Evolutionary conservation across 2,329 filamentous ascomycete species (phyloP).

Genomic region (Cladophialophora carrionii): DNA sequence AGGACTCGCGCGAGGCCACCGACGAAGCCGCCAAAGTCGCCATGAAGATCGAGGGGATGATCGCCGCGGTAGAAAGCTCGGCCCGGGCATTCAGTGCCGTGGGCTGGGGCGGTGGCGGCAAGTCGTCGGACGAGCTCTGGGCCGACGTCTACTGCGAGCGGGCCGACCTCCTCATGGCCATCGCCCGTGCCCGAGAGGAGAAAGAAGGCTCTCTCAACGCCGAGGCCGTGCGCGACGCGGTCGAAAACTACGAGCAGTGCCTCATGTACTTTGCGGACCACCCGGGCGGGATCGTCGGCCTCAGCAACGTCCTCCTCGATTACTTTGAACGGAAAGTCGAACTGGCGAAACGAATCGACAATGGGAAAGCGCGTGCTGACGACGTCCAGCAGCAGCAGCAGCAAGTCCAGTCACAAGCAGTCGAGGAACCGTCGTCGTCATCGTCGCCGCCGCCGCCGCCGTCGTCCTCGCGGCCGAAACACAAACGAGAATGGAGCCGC

Average conservation of each 20-base stretch:
- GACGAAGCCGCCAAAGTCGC: constrained; percentile 80
- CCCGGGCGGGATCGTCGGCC: constrained; percentile 73
- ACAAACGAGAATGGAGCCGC: constrained; percentile 27
- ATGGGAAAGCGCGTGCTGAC: constrained; percentile 25
- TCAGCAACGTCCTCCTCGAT: constrained; percentile 84
- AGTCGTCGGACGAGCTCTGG: constrained; percentile 81
- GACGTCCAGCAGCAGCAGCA: constrained; percentile 10
- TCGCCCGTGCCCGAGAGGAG: constrained; percentile 47
- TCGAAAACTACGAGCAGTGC: constrained; percentile 78
- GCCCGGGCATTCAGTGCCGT: constrained; percentile 64
- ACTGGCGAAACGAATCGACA: constrained; percentile 40
- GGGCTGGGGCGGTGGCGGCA: constrained; percentile 73
- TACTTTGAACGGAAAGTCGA: constrained; percentile 66
- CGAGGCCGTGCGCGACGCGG: constrained; percentile 64
- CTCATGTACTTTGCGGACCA: constrained; percentile 80
- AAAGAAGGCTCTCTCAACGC: constrained; percentile 28
- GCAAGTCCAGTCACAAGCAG: neutral
- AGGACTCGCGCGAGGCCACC: constrained; percentile 78
- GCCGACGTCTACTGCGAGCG: constrained; percentile 81
- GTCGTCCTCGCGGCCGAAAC: constrained; percentile 7
- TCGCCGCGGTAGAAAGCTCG: constrained; percentile 64
- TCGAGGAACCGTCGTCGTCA: constrained; percentile 14
- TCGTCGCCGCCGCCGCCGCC: too few species aligned
- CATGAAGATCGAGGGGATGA: constrained; percentile 68
- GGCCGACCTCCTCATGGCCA: constrained; percentile 67